Evolutionary conservation across 352 stramenopile species (phyloP), one percentile per base, ranked within the genome.

Genomic region (Phytophthora pinifolia): DNA sequence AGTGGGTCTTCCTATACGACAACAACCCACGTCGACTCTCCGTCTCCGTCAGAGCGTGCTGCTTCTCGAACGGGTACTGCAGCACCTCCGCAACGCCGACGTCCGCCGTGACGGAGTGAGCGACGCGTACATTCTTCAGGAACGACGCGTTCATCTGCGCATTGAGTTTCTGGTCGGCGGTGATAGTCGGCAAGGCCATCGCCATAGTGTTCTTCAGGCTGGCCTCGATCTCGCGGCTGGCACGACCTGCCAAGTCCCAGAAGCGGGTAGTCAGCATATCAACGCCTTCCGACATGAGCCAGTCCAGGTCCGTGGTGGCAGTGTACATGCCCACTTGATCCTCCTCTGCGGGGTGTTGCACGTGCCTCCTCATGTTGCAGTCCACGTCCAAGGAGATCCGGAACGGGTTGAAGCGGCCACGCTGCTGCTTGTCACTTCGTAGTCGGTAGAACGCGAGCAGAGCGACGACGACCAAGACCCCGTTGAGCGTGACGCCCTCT

Each of bases 361-460:
- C 63, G 31, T 72, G 68, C 2, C 54, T 50, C 2, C 73, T 71
- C 73, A 86, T 82, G 58, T 83, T 75, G 25, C 70, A 69, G 41
- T 74, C 64, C 20, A 73, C 48, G 39, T 67, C 43, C 46, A 75
- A 57, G 9, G 33, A 52, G 5, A 86, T 43, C 48, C 72, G 67
- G 55, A 86, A 86, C 5, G 67, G 58, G 12, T 69, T 59, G 15
- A 62, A 65, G n/a, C 57, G 52, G 34, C 52, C 66, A 51, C 51
- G 62, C 10, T 62, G 53, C 18, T 49, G 69, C 14, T 57, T 64
- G 20, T 41, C 46, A 38, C 44, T 70, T 9, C 47, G 52, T 25
- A 60, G 6, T 27, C 48, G 47, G 69, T 79, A 49, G 60, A 72
- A 79, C 5, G 55, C 59, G 2, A 79, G 32, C 12, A 75, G n/a